Percentiles rank a stretch among this genome's conserved stretches.
These are phyloP conservation scores for Entonaema liquescens DNA, from an alignment of 495 filamentous ascomycete species.

Conservation along the genomic window DNA sequence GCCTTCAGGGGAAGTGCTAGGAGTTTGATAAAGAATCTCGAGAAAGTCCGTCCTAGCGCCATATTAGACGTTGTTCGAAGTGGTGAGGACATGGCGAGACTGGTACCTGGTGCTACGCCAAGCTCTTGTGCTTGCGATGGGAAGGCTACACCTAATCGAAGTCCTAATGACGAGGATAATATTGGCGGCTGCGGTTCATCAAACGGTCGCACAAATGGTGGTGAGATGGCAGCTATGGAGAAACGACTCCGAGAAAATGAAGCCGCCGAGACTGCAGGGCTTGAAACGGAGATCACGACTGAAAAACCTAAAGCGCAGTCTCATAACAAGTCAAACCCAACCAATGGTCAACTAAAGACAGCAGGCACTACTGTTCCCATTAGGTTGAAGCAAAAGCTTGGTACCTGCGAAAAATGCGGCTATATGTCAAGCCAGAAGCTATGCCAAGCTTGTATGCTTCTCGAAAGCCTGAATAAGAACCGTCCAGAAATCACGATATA, in stretches of 20 bases:
- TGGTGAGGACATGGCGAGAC: slow-evolving; percentile 92
- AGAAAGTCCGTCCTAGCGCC: slow-evolving; percentile 89
- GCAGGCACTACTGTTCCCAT: slow-evolving; percentile 33
- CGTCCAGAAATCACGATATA: slow-evolving; percentile 69
- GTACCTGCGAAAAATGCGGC: slow-evolving; percentile 85
- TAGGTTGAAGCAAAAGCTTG: slow-evolving; percentile 70
- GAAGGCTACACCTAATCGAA: slow-evolving; percentile 30
- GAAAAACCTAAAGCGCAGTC: slow-evolving; percentile 38
- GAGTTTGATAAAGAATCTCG: slow-evolving; percentile 91
- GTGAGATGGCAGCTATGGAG: slow-evolving; percentile 96
- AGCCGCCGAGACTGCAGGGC: slow-evolving; percentile 56
- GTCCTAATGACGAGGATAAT: slow-evolving; percentile 65
- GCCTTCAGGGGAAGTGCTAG: slow-evolving; percentile 95
- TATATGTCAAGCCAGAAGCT: slow-evolving; percentile 96
- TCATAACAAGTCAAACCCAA: slow-evolving; percentile 25
- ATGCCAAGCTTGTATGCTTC: slow-evolving; percentile 91
- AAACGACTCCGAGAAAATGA: slow-evolving; percentile 76
- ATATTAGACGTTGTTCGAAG: slow-evolving; percentile 95
- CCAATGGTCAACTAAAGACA: slow-evolving; percentile 38
- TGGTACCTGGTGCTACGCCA: slow-evolving; percentile 70
- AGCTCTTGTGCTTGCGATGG: slow-evolving; percentile 52
- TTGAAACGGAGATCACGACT: slow-evolving; percentile 77
- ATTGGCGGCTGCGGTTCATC: slow-evolving; percentile 78
- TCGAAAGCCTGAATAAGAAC: slow-evolving; percentile 93
- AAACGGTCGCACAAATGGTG: slow-evolving; percentile 73